Base-by-base conservation (phyloP, 208 protist genomes). In the Leishmania amazonensis region DNA sequence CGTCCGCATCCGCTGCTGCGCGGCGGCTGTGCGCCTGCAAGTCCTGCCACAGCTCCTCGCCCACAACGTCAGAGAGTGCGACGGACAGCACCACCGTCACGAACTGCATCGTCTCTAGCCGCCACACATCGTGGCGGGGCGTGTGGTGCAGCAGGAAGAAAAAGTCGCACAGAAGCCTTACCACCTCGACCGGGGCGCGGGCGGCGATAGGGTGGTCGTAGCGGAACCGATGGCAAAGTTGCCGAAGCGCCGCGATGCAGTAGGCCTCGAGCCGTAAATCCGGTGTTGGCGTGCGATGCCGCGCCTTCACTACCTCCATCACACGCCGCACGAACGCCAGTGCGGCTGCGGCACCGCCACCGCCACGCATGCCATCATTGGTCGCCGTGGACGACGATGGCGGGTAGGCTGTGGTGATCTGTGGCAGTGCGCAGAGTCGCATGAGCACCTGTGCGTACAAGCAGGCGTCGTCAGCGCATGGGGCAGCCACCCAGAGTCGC, bases 91-190 rank as follows among this genome's bases (percentile, higher is more conserved):
- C 85, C 47, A 79, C 82, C n/a, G 87, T 83, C 31, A 95, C 64
- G 42, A 93, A 87, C 40, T 85, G 75, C 77, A 93, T 79, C 35
- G 84, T 84, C 82, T 95, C 91, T 51, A 94, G 86, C 35, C 90
- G 88, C 93, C 93, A 96, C 31, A 87, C 85, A 54, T 94, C 90
- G n/a, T 88, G 76, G 0, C 93, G 90, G 0, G 70, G 82, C 49
- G 88, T 92, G 75, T 85, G 83, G 38, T 80, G 77, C 4, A 83
- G 83, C 9, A 87, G 83, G 60, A 91, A 87, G 65, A 89, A 91
- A 31, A 88, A 85, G 73, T 96, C 81, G 74, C 89, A 91, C 17
- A 96, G 76, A 6, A 80, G 86, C 75, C 86, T 89, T 15, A 92
- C 80, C 49, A 96, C 74, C 35, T 88, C 87, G 51, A 90, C 68